A percentile compares a stretch with the other conserved stretches of the same genome.
Conservation (phyloP, 345 rosid species). For the Eucalyptus camaldulensis region DNA sequence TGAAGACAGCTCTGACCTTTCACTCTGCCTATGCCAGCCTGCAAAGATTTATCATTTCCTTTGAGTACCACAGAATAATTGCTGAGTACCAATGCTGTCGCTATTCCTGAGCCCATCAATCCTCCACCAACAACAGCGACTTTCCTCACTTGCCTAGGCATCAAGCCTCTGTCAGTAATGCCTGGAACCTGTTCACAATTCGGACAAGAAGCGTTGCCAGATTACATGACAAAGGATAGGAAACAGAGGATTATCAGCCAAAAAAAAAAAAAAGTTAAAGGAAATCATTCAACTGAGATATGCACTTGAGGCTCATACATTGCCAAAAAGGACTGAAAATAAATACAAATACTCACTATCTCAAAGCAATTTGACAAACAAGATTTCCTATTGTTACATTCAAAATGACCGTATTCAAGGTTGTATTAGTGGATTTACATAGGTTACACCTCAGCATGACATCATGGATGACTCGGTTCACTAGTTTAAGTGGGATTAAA, state of each 20-base stretch:
- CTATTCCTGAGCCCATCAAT: slow-evolving; percentile 97
- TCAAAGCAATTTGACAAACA: background rate
- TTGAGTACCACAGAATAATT: slow-evolving; percentile 76
- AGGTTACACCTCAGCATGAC: background rate
- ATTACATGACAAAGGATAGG: background rate
- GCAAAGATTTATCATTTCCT: slow-evolving; percentile 80
- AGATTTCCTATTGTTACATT: background rate
- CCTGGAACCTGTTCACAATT: slow-evolving; percentile 65
- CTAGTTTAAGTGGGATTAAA: background rate
- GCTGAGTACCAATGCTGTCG: slow-evolving; percentile 75
- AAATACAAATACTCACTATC: background rate
- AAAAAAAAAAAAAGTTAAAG: background rate
- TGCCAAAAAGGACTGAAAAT: background rate
- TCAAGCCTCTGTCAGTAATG: slow-evolving; percentile 63
- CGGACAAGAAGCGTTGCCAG: background rate
- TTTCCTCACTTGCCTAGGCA: slow-evolving; percentile 57
- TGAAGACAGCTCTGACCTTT: slow-evolving; percentile 34
- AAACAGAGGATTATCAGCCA: background rate
- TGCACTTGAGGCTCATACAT: background rate
- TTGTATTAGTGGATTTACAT: background rate
- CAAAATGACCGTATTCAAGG: background rate
- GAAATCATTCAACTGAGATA: background rate
- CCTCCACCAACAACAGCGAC: slow-evolving; percentile 97
- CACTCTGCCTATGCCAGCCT: slow-evolving; percentile 78
- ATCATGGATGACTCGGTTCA: background rate